These are phyloP conservation scores for Mrakia hoshinonis DNA, from an alignment of 768 basidiomycete species.

Conservation along the genomic window DNA sequence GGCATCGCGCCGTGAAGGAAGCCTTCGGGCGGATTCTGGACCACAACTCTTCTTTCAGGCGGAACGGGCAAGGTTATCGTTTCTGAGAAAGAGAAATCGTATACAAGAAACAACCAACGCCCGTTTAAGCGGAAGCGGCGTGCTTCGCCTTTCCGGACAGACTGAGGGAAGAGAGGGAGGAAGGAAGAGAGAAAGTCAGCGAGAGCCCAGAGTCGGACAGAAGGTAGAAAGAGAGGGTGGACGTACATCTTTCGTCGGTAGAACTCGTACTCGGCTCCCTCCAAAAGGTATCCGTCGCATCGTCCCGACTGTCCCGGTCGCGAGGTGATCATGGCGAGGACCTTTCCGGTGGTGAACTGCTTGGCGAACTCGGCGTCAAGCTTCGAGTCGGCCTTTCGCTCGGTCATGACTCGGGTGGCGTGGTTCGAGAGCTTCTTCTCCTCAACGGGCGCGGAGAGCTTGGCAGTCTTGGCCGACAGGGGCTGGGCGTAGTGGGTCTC, in stretches of 20 bases:
- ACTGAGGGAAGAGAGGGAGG: slow-evolving; percentile 68
- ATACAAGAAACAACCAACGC: background rate
- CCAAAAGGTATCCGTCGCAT: slow-evolving; percentile 91
- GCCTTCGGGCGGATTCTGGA: too few relatives aligned
- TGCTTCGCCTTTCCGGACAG: slow-evolving; percentile 91
- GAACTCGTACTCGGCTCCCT: slow-evolving; percentile 96
- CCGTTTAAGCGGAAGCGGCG: slow-evolving; percentile 43
- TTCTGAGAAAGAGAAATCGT: slow-evolving; percentile 8
- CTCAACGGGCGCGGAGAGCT: slow-evolving; percentile 44
- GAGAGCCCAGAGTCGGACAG: background rate
- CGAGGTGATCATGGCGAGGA: slow-evolving; percentile 86
- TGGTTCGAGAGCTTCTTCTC: slow-evolving; percentile 81
- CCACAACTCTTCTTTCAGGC: too few relatives aligned
- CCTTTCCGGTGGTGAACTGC: slow-evolving; percentile 88
- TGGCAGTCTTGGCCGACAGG: slow-evolving; percentile 54
- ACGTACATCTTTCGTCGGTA: slow-evolving; percentile 34
- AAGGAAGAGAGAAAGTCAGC: slow-evolving; percentile 31
- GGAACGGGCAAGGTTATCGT: too few relatives aligned
- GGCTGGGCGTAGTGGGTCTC: slow-evolving; percentile 96
- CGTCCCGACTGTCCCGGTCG: slow-evolving; percentile 96
- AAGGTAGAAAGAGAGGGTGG: slow-evolving; percentile 29
- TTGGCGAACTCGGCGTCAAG: slow-evolving; percentile 59
- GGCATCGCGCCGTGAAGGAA: too few relatives aligned
- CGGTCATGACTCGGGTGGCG: slow-evolving; percentile 73
- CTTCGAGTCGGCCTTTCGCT: slow-evolving; percentile 90